These are phyloP conservation scores for Castanea mollissima DNA, from an alignment of 306 rosid species.

Conservation along the genomic window DNA sequence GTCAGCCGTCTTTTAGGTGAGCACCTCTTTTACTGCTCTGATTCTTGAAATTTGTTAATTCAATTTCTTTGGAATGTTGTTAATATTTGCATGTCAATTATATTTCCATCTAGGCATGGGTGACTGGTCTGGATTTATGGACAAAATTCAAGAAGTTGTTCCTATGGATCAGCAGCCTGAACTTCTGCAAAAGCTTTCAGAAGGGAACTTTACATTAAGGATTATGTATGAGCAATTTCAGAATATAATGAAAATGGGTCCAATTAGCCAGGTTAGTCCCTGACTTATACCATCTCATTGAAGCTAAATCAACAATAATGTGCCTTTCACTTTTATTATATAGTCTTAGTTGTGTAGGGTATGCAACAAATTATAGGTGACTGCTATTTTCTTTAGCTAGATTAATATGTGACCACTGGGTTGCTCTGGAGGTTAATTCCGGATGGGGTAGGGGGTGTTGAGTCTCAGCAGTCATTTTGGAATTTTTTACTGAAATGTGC, in stretches of 20 bases:
- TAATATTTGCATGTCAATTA: background rate
- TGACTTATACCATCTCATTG: constrained; percentile 3
- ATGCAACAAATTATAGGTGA: background rate
- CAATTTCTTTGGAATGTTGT: constrained; percentile 4
- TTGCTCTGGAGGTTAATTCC: constrained; percentile 29
- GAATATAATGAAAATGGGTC: constrained; percentile 77
- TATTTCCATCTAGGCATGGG: constrained; percentile 62
- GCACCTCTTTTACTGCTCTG: constrained; percentile 5
- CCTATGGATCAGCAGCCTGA: constrained; percentile 88
- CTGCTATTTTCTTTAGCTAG: background rate
- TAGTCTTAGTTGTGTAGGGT: background rate
- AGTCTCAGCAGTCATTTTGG: background rate
- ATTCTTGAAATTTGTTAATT: background rate
- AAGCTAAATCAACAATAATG: background rate
- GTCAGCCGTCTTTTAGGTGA: constrained; percentile 78
- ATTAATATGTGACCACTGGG: background rate
- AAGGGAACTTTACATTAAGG: constrained; percentile 79
- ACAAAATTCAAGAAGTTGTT: constrained; percentile 87
- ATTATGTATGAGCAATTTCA: constrained; percentile 90
- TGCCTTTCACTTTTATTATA: background rate
- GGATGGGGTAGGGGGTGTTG: too few relatives aligned
- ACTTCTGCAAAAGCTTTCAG: constrained; percentile 71
- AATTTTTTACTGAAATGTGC: background rate
- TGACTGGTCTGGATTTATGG: constrained; percentile 78
- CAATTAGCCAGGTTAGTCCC: constrained; percentile 58